Percentiles rank a stretch among this genome's conserved stretches.
These are phyloP conservation scores for Fusarium fujikuroi DNA, from an alignment of 2,329 filamentous ascomycete species.

Conservation along the genomic window DNA sequence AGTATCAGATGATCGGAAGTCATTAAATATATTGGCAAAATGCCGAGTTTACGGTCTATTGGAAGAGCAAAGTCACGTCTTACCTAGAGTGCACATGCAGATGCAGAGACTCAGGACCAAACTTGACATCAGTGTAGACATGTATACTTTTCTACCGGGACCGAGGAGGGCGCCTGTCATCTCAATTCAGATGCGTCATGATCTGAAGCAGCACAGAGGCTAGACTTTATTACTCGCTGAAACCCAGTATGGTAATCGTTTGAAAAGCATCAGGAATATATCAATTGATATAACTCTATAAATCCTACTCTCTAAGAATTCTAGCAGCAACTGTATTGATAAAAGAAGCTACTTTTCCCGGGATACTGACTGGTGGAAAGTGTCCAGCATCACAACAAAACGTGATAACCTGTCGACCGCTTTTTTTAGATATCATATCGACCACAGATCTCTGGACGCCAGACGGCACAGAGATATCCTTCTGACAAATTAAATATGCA, in stretches of 20 bases:
- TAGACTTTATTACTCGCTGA: not conserved
- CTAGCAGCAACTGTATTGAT: not conserved
- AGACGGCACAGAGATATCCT: not conserved
- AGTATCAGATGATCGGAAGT: fast-evolving
- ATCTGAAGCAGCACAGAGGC: too few relatives aligned
- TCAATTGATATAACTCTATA: fast-evolving
- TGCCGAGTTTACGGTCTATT: too few relatives aligned
- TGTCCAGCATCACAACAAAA: not conserved
- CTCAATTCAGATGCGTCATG: fast-evolving
- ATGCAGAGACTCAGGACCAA: fast-evolving
- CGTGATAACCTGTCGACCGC: not conserved
- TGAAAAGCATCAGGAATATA: too few relatives aligned
- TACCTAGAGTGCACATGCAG: not conserved
- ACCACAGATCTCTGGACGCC: not conserved
- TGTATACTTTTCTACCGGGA: fast-evolving
- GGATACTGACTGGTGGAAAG: not conserved
- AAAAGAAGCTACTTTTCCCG: fast-evolving
- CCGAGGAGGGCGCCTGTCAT: fast-evolving
- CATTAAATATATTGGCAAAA: not conserved
- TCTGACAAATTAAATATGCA: not conserved
- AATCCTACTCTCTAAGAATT: fast-evolving
- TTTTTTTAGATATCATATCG: not conserved
- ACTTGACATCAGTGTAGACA: fast-evolving
- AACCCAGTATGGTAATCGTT: fast-evolving
- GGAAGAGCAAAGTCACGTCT: too few relatives aligned